These are phyloP conservation scores for Toxicodendron radicans DNA, from an alignment of 345 rosid genomes.

Conservation along the genomic window DNA sequence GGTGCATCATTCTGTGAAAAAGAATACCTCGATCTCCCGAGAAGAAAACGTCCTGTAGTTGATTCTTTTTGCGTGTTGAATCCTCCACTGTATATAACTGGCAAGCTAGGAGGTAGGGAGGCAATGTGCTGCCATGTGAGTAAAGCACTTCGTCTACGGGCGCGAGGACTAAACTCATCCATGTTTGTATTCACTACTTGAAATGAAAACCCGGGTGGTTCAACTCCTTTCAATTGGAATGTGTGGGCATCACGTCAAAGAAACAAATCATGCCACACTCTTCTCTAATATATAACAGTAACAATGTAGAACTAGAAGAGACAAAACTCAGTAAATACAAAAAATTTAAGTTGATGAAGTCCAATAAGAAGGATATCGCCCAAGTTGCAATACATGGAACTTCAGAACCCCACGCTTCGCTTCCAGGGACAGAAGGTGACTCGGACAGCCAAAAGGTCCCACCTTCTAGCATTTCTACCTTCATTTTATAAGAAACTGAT, in stretches of 20 bases:
- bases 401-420: conserved; percentile 86
- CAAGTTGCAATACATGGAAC: conserved; percentile 94
- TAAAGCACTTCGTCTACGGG: conserved; percentile 95
- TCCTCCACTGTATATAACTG: conserved; percentile 94
- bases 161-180: conserved; percentile 91
- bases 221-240: conserved; percentile 87
- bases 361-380: conserved; percentile 81
- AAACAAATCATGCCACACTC: conserved; percentile 30
- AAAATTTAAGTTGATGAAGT: conserved; percentile 11
- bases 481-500: conserved; percentile 32
- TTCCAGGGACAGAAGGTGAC: conserved; percentile 98
- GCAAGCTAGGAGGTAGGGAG: conserved; percentile 89
- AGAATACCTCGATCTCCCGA: conserved; percentile 92
- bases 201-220: conserved; percentile 93
- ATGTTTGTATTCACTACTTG: conserved; percentile 94
- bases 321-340: conserved; percentile 1
- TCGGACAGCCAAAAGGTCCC: conserved; percentile 99
- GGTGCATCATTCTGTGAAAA: background rate
- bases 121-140: conserved; percentile 99
- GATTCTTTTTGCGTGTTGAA: conserved; percentile 97
- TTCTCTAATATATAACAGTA: background rate
- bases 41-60: conserved; percentile 86
- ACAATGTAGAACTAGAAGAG: background rate
- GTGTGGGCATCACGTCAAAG: conserved; percentile 89
- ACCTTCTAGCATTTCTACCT: conserved; percentile 95